phyloP scores from a whole-genome alignment of 2,329 filamentous ascomycete genomes.

The Clarireedia hainanense region DNA sequence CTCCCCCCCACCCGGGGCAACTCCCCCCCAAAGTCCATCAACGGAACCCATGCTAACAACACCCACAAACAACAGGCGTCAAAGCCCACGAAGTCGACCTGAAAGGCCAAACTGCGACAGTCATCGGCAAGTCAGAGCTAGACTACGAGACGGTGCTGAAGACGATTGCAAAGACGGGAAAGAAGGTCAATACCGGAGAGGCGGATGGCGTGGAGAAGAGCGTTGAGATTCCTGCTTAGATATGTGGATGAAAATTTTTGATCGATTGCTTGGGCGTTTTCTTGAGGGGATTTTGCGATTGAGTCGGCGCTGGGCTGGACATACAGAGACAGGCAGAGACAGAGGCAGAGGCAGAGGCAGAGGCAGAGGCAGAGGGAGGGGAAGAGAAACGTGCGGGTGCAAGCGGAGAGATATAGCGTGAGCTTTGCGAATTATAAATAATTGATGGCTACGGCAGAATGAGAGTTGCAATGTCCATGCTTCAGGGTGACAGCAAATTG shows the following conservation, averaged over 20 bases:
- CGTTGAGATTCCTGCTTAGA: constrained; percentile 32
- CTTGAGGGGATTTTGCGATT: too few species aligned
- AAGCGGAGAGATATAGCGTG: too few species aligned
- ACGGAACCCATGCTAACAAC: background rate
- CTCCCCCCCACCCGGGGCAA: too few species aligned
- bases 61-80: constrained; percentile 51
- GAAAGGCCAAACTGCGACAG: constrained; percentile 73
- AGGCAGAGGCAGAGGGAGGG: too few species aligned
- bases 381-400: too few species aligned
- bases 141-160: constrained; percentile 73
- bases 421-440: too few species aligned
- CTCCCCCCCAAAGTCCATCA: background rate
- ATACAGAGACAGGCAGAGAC: too few species aligned
- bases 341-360: too few species aligned
- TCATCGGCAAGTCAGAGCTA: constrained; percentile 62
- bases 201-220: constrained; percentile 56
- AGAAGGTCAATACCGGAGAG: constrained; percentile 74
- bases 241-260: background rate
- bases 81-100: constrained; percentile 83
- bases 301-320: too few species aligned
- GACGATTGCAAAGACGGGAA: constrained; percentile 93
- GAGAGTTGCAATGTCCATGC: too few species aligned
- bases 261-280: background rate
- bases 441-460: too few species aligned
- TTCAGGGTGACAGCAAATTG: too few species aligned